A percentile compares a stretch with the other conserved stretches of the same genome.
These are phyloP conservation scores for Uncinocarpus reesii DNA, from an alignment of 2,329 filamentous ascomycete genomes.

Conservation along the genomic window DNA sequence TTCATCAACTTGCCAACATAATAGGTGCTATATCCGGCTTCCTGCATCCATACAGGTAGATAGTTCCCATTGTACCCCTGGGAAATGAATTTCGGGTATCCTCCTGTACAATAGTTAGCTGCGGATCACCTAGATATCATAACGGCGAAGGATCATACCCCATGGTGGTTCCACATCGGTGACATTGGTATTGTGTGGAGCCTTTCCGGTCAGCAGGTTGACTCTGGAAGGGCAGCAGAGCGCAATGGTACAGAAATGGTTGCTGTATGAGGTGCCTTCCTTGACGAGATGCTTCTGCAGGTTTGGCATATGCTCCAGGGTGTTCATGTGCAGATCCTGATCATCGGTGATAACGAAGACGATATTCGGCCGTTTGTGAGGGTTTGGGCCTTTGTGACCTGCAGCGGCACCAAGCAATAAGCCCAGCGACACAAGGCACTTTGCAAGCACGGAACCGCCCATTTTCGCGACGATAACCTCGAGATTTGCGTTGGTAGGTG, in stretches of 20 bases:
- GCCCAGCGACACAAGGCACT: neutral
- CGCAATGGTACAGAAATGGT: slow-evolving; percentile 54
- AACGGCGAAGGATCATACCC: neutral
- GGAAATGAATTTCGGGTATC: slow-evolving; percentile 55
- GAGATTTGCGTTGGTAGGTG: too few relatives aligned
- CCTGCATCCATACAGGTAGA: slow-evolving; percentile 60
- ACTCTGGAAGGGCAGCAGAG: slow-evolving; percentile 58
- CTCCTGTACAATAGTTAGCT: slow-evolving; percentile 20
- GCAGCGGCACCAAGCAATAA: neutral
- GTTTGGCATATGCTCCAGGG: slow-evolving; percentile 50
- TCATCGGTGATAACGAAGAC: slow-evolving; percentile 60
- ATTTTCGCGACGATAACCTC: too few relatives aligned
- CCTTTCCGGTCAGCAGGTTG: slow-evolving; percentile 49
- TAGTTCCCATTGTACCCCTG: slow-evolving; percentile 58
- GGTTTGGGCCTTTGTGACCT: too few relatives aligned
- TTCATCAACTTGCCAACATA: slow-evolving; percentile 64
- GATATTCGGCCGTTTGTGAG: slow-evolving; percentile 42
- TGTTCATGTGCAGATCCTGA: slow-evolving; percentile 51
- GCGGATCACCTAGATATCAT: too few relatives aligned
- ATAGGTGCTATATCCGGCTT: slow-evolving; percentile 59
- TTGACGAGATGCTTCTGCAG: slow-evolving; percentile 45
- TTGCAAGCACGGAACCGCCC: slow-evolving; percentile 1
- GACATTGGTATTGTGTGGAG: slow-evolving; percentile 59
- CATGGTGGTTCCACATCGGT: slow-evolving; percentile 36
- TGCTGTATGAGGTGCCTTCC: slow-evolving; percentile 48